Evolutionary conservation across 2,329 filamentous ascomycete species (phyloP), one percentile per base, ranked within the genome.

Genomic region (Aspergillus chevalieri): DNA sequence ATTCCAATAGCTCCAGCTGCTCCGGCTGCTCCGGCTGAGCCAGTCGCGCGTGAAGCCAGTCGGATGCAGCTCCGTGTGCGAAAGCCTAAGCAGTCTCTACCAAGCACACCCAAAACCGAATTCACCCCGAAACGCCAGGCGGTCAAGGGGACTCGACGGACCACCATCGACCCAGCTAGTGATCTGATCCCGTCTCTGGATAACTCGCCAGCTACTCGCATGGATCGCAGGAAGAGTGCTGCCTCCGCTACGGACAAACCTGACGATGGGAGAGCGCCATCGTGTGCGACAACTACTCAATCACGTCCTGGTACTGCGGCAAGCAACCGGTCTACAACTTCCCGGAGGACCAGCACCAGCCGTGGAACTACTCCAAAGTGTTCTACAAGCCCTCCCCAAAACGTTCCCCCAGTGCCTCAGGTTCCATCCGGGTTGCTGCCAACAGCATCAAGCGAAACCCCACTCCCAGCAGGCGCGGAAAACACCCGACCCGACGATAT

Each of bases 41-140:
- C 49, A n/a, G 39, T 47, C 34, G 68, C 72, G 2, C 66, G 74
- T 10, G 76, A 81, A 10, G 74, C 75, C 38, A 79, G 77, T n/a
- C 78, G 86, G 50, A 87, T 86, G 80, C 84, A 89, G 53, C 74
- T 93, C 47, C 81, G 90, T 28, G 83, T 85, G 49, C 81, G 89
- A 52, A 89, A 85, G 63, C 62, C 73, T 9, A 78, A 74, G 52
- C 60, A 65, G 1, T 64, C 67, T 0, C 55, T 60, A 1, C 72
- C 74, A 10, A 67, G 76, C 6, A 83, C 77, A 47, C 71, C 79
- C 3, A 71, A 75, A n/a, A 74, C 78, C 8, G 72, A 76, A n/a
- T 12, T 8, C 3, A 75, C 77, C 2, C 76, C 79, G 10, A 78
- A 78, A 45, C 76, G 76, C 34, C 73, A 76, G 17, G 60, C 69